Percentiles rank a stretch among this genome's conserved stretches.
Evolutionary conservation across 2,329 filamentous ascomycete genomes (phyloP).

Genomic region (Nemania serpens): DNA sequence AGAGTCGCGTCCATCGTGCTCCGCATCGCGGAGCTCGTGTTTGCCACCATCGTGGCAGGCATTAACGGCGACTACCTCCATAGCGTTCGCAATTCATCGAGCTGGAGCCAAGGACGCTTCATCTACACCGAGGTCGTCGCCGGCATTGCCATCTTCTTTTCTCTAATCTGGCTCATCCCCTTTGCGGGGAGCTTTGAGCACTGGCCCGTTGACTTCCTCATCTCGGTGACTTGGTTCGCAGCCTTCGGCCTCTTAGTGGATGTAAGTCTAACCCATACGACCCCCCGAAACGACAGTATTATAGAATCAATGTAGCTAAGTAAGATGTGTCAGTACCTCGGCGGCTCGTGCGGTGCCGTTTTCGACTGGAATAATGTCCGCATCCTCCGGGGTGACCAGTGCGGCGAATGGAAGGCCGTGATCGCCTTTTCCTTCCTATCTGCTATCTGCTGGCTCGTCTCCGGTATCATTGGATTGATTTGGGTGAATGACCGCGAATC

Average conservation of each 20-base stretch:
- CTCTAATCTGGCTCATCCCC: conserved; percentile 73
- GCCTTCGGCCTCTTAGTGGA: conserved; percentile 69
- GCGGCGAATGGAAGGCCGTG: conserved; percentile 71
- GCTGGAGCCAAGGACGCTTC: conserved; percentile 65
- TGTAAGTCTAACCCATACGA: conserved; percentile 47
- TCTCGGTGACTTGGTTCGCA: conserved; percentile 73
- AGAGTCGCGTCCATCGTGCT: conserved; percentile 62
- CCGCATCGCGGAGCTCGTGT: conserved; percentile 67
- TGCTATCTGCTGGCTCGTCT: conserved; percentile 71
- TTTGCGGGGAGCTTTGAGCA: conserved; percentile 69
- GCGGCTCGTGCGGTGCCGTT: conserved; percentile 57
- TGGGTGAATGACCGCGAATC: conserved; percentile 54
- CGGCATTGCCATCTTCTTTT: conserved; percentile 69
- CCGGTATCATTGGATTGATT: conserved; percentile 61
- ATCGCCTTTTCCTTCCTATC: conserved; percentile 75
- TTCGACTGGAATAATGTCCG: conserved; percentile 65
- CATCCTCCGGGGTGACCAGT: conserved; percentile 55
- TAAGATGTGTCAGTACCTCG: conserved; percentile 11
- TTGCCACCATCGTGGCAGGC: conserved; percentile 73
- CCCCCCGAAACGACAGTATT: neutral
- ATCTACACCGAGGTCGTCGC: conserved; percentile 78
- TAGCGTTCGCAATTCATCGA: conserved; percentile 48
- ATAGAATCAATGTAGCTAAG: neutral
- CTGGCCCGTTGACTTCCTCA: conserved; percentile 72
- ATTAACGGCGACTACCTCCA: conserved; percentile 71